A percentile compares a stretch with the other conserved stretches of the same genome.
These are phyloP conservation scores for Ceratopteris richardii DNA, from an alignment of 75 land plant genomes.

Conservation along the genomic window DNA sequence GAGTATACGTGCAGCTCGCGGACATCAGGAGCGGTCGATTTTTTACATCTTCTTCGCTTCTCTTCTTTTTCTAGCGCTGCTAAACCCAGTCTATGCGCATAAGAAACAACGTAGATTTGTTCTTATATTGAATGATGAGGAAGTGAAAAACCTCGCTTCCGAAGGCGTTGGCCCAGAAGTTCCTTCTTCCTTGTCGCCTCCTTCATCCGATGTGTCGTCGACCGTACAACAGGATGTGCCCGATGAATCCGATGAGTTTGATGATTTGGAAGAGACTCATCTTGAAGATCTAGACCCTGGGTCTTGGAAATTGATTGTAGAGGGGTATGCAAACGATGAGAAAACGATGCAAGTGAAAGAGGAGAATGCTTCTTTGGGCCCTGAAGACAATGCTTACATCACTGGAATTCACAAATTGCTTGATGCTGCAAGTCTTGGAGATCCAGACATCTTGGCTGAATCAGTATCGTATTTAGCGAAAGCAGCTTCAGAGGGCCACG, in stretches of 20 bases:
- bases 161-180: background rate
- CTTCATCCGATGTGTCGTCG: background rate
- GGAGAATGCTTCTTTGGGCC: background rate
- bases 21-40: too few species aligned
- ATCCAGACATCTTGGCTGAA: constrained; percentile 22
- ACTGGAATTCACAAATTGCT: constrained; percentile 41
- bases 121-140: constrained; percentile 16
- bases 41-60: too few species aligned
- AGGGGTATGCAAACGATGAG: constrained; percentile 5
- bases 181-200: background rate
- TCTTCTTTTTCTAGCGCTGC: too few species aligned
- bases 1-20: too few species aligned
- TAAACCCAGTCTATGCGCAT: constrained; percentile 1
- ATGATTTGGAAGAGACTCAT: constrained; percentile 18
- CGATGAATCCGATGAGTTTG: constrained; percentile 43
- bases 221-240: background rate
- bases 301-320: constrained; percentile 38
- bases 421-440: constrained; percentile 29
- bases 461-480: constrained; percentile 31
- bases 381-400: constrained; percentile 18
- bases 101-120: constrained; percentile 8
- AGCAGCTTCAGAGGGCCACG: constrained; percentile 37
- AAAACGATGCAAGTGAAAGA: background rate
- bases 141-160: background rate
- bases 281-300: constrained; percentile 36